Evolutionary conservation across 2,329 filamentous ascomycete species (phyloP).

Genomic region (Dactylellina sp.): DNA sequence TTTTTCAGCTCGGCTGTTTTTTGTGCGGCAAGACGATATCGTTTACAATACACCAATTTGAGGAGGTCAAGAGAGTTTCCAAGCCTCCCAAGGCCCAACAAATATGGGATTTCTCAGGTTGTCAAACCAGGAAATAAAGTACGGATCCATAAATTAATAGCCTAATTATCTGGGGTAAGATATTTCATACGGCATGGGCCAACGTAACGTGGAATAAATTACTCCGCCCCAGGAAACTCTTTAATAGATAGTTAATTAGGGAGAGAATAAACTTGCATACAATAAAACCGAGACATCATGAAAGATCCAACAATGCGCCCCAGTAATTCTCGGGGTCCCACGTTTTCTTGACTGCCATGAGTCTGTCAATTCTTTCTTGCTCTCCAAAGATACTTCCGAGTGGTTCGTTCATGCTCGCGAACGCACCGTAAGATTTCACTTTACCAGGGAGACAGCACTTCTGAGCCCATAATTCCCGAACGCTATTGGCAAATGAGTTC

Average conservation of each 20-base stretch:
- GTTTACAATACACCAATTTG: background rate
- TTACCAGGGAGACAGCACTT: conserved; percentile 32
- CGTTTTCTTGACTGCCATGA: conserved; percentile 59
- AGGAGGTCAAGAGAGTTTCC: background rate
- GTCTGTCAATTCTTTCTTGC: conserved; percentile 54
- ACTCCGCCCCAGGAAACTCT: too few relatives aligned
- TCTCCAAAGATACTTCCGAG: conserved; percentile 44
- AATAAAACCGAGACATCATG: conserved; percentile 3
- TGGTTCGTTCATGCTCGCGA: conserved; percentile 45
- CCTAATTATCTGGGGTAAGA: too few relatives aligned
- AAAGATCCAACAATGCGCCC: conserved; percentile 30
- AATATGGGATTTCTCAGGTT: background rate
- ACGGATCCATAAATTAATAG: too few relatives aligned
- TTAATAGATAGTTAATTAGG: background rate
- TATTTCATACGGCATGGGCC: too few relatives aligned
- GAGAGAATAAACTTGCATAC: background rate
- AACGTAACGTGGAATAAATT: too few relatives aligned
- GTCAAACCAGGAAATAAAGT: too few relatives aligned
- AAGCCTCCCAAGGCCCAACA: background rate
- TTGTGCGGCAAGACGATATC: background rate
- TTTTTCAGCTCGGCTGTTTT: background rate
- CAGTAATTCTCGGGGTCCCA: conserved; percentile 60
- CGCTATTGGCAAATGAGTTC: conserved; percentile 13
- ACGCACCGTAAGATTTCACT: conserved; percentile 29
- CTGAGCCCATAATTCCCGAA: conserved; percentile 42